Evolutionary conservation across 805 yeast genomes (phyloP), one percentile per base, ranked within the genome.

Genomic region (Nakazawaea wyomingensis): DNA sequence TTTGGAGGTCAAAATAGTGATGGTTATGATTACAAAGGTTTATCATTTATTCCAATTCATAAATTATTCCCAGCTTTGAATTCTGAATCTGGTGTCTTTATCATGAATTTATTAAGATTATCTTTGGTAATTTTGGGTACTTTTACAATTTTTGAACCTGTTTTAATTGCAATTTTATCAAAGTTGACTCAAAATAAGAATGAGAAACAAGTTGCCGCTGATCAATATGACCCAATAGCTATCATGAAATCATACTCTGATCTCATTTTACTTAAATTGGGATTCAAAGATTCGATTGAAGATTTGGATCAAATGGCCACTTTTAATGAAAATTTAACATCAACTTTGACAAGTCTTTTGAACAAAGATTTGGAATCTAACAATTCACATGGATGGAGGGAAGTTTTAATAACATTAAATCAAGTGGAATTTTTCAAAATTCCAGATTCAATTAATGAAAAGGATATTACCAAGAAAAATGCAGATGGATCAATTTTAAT

Each of bases 21-120:
- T 34, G 35, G 32, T 13, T 36, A 21, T 24, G 51, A 52, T 28
- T 56, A 34, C 35, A 56, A 51, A 43, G 62, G 61, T 1, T 49
- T 60, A 14, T 47, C 59, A 1, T 46, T 53, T 27, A 30, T 60
- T 4, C 63, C 61, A 4, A 11, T 58, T 3, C 46, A 34, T 28
- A 42, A 50, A 17, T 5, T 56, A 7, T 54, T 57, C 34, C 61
- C 63, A 2, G n/a, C 52, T 18, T 37, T 59, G 9, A 45, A 30
- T 10, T 46, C 51, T 2, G 52, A 53, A 4, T 39, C 45, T 20
- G 48, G 50, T n/a, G 19, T 40, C 8, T 41, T 37, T n/a, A 17
- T 50, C 1, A 18, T 48, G 22, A 19, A 40, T 37, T 42, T 51
- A 21, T 21, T 52, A 34, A 39, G 44, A 36, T n/a, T 50, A 13